These are phyloP conservation scores for Rhizomucor pusillus DNA, from an alignment of 371 early-diverging fungal species.

Conservation along the genomic window DNA sequence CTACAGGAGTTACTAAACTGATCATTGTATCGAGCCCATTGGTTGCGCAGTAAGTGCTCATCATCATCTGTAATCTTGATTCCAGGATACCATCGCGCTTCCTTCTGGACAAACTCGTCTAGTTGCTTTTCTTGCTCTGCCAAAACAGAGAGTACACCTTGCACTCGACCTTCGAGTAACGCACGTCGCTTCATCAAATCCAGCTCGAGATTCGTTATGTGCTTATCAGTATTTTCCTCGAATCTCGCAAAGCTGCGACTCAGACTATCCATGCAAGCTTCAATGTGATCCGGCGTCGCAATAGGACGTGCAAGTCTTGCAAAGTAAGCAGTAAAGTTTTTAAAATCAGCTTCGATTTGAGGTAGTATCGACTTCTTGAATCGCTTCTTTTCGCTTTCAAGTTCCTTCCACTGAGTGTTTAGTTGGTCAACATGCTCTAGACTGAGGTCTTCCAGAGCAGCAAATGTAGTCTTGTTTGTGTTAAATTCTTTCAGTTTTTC, in stretches of 20 bases:
- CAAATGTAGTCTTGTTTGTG: constrained; percentile 23
- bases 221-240: constrained; percentile 26
- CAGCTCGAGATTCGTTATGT: constrained; percentile 21
- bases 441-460: constrained; percentile 25
- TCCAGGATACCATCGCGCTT: constrained; percentile 35
- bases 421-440: constrained; percentile 19
- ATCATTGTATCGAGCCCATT: neutral
- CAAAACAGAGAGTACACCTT: constrained; percentile 16
- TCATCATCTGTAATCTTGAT: constrained; percentile 13
- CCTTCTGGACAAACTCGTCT: constrained; percentile 31
- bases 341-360: constrained; percentile 29
- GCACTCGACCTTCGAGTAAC: constrained; percentile 23
- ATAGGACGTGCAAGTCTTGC: constrained; percentile 33
- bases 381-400: constrained; percentile 20
- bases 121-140: constrained; percentile 13
- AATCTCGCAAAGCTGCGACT: constrained; percentile 18
- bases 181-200: constrained; percentile 24
- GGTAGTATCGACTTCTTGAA: constrained; percentile 23
- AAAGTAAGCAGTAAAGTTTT: constrained; percentile 34
- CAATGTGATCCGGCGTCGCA: constrained; percentile 43
- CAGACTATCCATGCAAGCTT: constrained; percentile 37
- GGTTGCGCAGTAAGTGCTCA: constrained; percentile 12
- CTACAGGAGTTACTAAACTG: neutral
- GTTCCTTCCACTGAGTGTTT: constrained; percentile 18
- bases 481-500: constrained; percentile 26